A percentile compares a stretch with the other conserved stretches of the same genome.
Conservation (phyloP, 2,329 filamentous ascomycete species). For the Microsporum audouinii region DNA sequence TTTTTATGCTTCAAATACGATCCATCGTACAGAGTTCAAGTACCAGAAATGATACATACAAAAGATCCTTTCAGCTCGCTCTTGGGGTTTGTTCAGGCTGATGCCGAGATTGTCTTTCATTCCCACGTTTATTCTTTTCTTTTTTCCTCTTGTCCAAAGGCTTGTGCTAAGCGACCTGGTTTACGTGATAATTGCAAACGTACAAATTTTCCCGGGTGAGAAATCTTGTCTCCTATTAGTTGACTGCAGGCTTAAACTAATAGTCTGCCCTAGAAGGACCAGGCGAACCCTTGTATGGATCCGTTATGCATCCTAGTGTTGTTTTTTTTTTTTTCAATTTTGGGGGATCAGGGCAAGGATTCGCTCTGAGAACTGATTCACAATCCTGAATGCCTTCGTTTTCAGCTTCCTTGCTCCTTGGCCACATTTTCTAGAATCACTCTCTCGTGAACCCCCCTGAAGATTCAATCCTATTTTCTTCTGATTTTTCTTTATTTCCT, state of each 20-base stretch:
- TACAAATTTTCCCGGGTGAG: background rate
- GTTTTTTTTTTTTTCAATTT: background rate
- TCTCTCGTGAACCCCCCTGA: background rate
- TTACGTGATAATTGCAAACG: background rate
- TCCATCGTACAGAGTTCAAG: background rate
- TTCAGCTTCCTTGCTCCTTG: background rate
- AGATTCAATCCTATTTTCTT: background rate
- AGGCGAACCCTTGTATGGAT: background rate
- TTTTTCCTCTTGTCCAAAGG: background rate
- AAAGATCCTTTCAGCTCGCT: background rate
- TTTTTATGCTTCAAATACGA: constrained; percentile 9
- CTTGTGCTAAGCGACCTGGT: background rate
- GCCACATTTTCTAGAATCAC: background rate
- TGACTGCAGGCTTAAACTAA: background rate
- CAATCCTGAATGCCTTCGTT: background rate
- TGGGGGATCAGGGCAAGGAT: background rate
- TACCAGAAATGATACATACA: background rate
- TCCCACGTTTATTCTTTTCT: background rate
- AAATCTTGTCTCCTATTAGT: background rate
- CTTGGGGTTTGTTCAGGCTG: background rate
- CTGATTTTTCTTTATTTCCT: background rate
- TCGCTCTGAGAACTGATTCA: background rate
- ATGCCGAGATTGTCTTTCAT: too few species aligned
- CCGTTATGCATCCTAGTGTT: background rate
- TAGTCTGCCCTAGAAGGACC: background rate